Evolutionary conservation across 2,329 filamentous ascomycete species (phyloP).

Genomic region (Colletotrichum shisoi): DNA sequence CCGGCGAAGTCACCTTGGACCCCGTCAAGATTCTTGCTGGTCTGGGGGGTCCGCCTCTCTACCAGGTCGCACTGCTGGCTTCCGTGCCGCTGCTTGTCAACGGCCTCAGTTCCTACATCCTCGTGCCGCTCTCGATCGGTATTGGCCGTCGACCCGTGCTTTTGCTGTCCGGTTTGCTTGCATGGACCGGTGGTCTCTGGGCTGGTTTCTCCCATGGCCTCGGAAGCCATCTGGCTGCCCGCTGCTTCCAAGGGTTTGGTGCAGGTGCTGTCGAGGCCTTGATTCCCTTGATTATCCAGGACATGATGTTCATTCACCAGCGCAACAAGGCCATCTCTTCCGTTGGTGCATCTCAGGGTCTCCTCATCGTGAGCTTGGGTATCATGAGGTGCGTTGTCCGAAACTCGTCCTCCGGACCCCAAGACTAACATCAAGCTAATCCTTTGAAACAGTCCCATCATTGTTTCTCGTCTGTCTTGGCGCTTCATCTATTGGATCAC

Average conservation of each 20-base stretch:
- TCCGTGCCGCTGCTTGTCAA: slow-evolving; percentile 50
- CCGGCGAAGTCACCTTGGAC: slow-evolving; percentile 41
- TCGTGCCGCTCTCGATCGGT: slow-evolving; percentile 51
- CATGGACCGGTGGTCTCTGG: slow-evolving; percentile 50
- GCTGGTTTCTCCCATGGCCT: slow-evolving; percentile 47
- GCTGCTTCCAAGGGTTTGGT: slow-evolving; percentile 49
- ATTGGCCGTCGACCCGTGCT: slow-evolving; percentile 50
- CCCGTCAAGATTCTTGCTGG: slow-evolving; percentile 46
- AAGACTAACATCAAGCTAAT: slow-evolving; percentile 1
- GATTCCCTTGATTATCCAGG: slow-evolving; percentile 51
- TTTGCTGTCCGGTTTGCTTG: slow-evolving; percentile 46
- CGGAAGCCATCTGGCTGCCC: slow-evolving; percentile 46
- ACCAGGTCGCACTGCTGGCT: slow-evolving; percentile 46
- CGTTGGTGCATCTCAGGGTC: slow-evolving; percentile 45
- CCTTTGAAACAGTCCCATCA: slow-evolving; percentile 40
- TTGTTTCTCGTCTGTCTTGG: slow-evolving; percentile 48
- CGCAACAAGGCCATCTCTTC: slow-evolving; percentile 48
- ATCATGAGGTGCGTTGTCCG: slow-evolving; percentile 39
- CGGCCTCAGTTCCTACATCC: slow-evolving; percentile 49
- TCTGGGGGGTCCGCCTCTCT: slow-evolving; percentile 45
- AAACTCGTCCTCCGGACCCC: too few species aligned
- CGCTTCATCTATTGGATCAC: slow-evolving; percentile 50
- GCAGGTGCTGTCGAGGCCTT: slow-evolving; percentile 50
- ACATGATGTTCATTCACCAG: slow-evolving; percentile 52
- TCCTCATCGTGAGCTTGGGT: slow-evolving; percentile 46